These are phyloP conservation scores for Dalbergia oliveri DNA, from an alignment of 306 rosid species.

Conservation along the genomic window DNA sequence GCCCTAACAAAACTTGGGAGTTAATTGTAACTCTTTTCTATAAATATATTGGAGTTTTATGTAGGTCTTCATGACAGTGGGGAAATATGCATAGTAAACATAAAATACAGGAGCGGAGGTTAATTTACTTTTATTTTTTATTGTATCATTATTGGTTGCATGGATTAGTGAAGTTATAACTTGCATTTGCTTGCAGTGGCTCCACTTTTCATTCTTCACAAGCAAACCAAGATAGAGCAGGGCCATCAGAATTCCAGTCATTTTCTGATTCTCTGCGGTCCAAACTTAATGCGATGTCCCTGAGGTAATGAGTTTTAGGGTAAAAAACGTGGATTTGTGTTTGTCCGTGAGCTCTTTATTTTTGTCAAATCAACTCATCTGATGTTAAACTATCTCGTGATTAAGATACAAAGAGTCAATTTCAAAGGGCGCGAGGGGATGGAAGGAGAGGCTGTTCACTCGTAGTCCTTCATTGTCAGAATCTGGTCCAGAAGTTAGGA, in stretches of 20 bases:
- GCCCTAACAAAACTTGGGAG: background rate
- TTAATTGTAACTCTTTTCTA: background rate
- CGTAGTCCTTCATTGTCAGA: conserved; percentile 73
- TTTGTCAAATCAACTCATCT: conserved; percentile 27
- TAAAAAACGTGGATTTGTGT: conserved; percentile 25
- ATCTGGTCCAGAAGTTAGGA: conserved; percentile 62
- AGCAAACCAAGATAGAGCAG: conserved; percentile 64
- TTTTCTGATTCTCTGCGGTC: conserved; percentile 85
- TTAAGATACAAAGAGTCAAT: conserved; percentile 87
- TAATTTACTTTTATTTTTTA: background rate
- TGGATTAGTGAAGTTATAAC: conserved; percentile 5
- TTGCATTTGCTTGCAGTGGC: conserved; percentile 48
- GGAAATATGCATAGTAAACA: background rate
- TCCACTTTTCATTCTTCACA: conserved; percentile 57
- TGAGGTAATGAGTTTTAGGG: conserved; percentile 58
- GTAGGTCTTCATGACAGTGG: background rate
- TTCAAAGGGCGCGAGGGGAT: conserved; percentile 84
- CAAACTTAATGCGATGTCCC: conserved; percentile 68
- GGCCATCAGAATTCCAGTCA: conserved; percentile 84
- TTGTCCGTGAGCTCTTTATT: background rate
- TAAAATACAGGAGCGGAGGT: background rate
- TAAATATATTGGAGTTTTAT: background rate
- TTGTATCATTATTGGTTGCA: conserved; percentile 18
- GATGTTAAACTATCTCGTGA: conserved; percentile 37
- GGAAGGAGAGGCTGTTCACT: conserved; percentile 85